Percentiles rank a stretch among this genome's conserved stretches.
Conservation (phyloP, 352 stramenopile genomes). For the Phytophthora kernoviae region DNA sequence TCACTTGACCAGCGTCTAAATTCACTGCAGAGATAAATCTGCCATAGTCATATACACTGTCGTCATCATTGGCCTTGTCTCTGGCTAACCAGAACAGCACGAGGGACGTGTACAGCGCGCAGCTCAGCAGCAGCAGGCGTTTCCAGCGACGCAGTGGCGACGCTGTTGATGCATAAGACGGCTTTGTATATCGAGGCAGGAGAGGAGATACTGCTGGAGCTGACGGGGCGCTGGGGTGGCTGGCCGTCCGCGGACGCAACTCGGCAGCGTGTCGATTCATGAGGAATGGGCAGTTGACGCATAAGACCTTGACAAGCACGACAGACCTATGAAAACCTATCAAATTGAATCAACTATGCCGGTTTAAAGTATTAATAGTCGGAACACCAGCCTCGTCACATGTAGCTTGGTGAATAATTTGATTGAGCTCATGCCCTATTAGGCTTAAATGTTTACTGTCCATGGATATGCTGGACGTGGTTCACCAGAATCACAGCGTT, state of each 20-base stretch:
- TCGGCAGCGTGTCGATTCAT: slow-evolving; percentile 1
- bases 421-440: slow-evolving; percentile 5
- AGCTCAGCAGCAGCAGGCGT: slow-evolving; percentile 17
- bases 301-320: neutral
- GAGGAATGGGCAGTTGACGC: slow-evolving; percentile 2
- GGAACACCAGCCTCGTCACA: no score
- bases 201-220: neutral
- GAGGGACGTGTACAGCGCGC: slow-evolving; percentile 18
- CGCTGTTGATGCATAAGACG: neutral
- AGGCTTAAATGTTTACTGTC: slow-evolving; percentile 37
- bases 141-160: slow-evolving; percentile 10
- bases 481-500: slow-evolving; percentile 79
- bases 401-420: slow-evolving; percentile 9
- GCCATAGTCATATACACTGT: neutral
- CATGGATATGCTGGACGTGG: slow-evolving; percentile 76
- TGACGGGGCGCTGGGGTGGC: slow-evolving; percentile 1
- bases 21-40: slow-evolving; percentile 18
- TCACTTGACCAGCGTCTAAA: slow-evolving; percentile 13
- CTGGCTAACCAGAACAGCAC: slow-evolving; percentile 21
- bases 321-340: neutral
- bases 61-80: neutral
- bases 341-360: no score
- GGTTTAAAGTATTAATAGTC: no score
- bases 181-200: slow-evolving; percentile 6
- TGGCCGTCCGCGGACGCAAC: slow-evolving; percentile 16